Evolutionary conservation across 108 stramenopile species (phyloP), one percentile per base, ranked within the genome.

Genomic region (Nitzschia palea): DNA sequence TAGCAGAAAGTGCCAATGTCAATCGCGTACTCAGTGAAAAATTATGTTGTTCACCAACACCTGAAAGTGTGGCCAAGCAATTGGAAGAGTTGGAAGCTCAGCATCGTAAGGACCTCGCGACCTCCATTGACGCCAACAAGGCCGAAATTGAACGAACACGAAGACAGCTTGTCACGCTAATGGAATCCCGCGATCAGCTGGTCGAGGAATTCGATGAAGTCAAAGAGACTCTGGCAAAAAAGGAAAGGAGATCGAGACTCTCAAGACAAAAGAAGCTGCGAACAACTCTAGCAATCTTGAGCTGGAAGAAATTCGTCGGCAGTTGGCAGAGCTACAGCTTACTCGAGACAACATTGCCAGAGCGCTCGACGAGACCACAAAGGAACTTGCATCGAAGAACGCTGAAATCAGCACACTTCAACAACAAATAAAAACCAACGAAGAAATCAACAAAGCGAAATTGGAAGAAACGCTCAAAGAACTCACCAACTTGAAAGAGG

Each of bases 1-100:
- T 76, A 9, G 44, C 43, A 28, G 72, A 69, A 50, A 62, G 60
- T 45, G 55, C 43, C 35, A 43, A 63, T 30, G 54, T 62, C 27
- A 68, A 62, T 55, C 44, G 67, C 32, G 52, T 51, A 30, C 55
- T 69, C 30, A 59, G 45, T 48, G 44, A 67, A 10, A 45, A 50
- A 44, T 27, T 63, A 44, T 30, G 55, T 14, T 17, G 3, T 20
- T n/a, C 55, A 15, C 27, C 44, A 17, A 23, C 64, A 15, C 35
- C 40, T 32, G 26, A 67, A 62, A 59, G 34, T 29, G 32, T 66
- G 22, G 37, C 58, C 25, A 51, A 56, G 17, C 26, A 36, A 29
- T 37, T 69, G 27, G 15, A 37, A 52, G 44, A 47, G 15, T 31
- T 67, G 9, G 68, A 76, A 36, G 34, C 33, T 12, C 26, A 68